A percentile compares a stretch with the other conserved stretches of the same genome.
phyloP scores from a whole-genome alignment of 2,329 filamentous ascomycete species.

The Thielaviopsis ethacetica region DNA sequence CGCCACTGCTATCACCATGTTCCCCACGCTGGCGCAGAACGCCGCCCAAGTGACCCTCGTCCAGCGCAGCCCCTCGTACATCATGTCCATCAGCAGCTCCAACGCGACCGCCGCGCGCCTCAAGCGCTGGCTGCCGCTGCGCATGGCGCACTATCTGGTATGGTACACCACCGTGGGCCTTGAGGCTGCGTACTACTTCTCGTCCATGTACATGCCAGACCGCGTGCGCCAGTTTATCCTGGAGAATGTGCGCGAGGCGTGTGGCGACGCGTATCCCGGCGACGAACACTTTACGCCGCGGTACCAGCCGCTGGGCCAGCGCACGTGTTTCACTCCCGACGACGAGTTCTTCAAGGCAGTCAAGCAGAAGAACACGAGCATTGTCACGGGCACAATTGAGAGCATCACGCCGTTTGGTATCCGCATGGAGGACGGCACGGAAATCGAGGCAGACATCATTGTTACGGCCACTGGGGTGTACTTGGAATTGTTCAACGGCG shows the following conservation, averaged over 20 bases:
- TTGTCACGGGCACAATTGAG: conserved; percentile 37
- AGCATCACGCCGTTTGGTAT: conserved; percentile 33
- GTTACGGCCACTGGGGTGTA: conserved; percentile 53
- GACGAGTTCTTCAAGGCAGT: conserved; percentile 40
- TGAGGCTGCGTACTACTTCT: conserved; percentile 30
- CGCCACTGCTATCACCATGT: conserved; percentile 62
- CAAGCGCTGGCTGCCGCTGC: conserved; percentile 28
- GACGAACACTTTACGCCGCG: conserved; percentile 47
- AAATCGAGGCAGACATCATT: conserved; percentile 47
- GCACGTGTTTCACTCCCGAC: conserved; percentile 49
- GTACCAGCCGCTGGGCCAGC: conserved; percentile 57
- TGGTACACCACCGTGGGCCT: conserved; percentile 33
- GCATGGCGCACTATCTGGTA: conserved; percentile 28
- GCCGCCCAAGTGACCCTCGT: conserved; percentile 60
- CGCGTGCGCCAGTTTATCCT: conserved; percentile 21
- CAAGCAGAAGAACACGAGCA: conserved; percentile 25
- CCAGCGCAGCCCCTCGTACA: conserved; percentile 60
- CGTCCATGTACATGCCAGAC: conserved; percentile 23
- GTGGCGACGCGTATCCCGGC: conserved; percentile 34
- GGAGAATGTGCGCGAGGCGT: conserved; percentile 27
- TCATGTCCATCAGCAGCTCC: conserved; percentile 35
- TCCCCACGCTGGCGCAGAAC: conserved; percentile 51
- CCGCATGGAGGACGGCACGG: conserved; percentile 21
- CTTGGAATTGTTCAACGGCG: conserved; percentile 38
- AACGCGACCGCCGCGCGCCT: conserved; percentile 23